Evolutionary conservation across 305 asterid genomes (phyloP), one percentile per base, ranked within the genome.

Genomic region (Fraxinus angustifolia): DNA sequence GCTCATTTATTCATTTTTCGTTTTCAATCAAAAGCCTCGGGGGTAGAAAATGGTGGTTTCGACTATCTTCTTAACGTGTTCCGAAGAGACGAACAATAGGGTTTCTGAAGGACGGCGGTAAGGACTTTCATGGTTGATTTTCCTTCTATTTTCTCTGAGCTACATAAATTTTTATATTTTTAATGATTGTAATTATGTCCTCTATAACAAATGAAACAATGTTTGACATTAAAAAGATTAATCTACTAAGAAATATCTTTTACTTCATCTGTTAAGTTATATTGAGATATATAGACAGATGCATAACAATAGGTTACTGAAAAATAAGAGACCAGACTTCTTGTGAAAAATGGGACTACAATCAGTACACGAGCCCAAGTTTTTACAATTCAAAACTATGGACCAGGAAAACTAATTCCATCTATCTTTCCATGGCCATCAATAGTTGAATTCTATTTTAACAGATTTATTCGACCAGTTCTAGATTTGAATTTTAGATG

Each of bases 401-500:
- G 50, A 68, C 23, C 30, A 21, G 8, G 65, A 19, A 3, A 68
- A 73, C 50, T 78, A 50, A 67, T 62, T 71, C 16, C 74, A 73
- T 33, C 30, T 4, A 48, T 2, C 21, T 76, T 81, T 38, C 58
- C 75, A 65, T 45, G 45, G 78, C 26, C 75, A 26, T 14, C 38
- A 75, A 42, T 21, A 42, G 38, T 33, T 71, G 53, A 58, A 38
- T 50, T 23, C 67, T 79, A 53, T 33, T 73, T 36, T 19, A 60
- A 78, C 34, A 82, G n/a, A 23, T 82, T 42, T 77, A 58, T 53
- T 78, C 19, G 8, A 38, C 62, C 11, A 68, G 31, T 14, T 6
- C 1, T n/a, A 70, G 34, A 48, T 67, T 12, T 53, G 78, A 48
- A 77, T 58, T 82, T 74, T 53, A 31, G 77, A 84, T 73, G 80